A percentile compares a stretch with the other conserved stretches of the same genome.
These are phyloP conservation scores for Vaccinium myrtillus DNA, from an alignment of 148 eudicot species.

Conservation along the genomic window DNA sequence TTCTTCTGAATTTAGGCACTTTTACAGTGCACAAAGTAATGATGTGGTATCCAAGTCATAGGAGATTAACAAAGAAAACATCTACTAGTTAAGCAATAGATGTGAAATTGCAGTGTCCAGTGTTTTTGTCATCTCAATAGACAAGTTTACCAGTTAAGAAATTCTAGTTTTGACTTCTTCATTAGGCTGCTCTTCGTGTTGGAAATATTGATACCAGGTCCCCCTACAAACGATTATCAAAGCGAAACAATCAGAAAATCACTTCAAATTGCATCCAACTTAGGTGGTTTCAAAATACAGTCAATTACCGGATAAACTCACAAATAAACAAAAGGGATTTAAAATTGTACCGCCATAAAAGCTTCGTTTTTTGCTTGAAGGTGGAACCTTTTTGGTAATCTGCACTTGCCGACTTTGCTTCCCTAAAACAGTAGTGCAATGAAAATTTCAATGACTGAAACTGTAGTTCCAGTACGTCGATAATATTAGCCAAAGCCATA, in stretches of 20 bases:
- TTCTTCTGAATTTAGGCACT: background rate
- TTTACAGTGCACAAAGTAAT: background rate
- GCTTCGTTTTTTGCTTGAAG: constrained; percentile 66
- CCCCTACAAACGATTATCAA: constrained; percentile 34
- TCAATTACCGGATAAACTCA: background rate
- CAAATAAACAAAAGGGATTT: constrained; percentile 2
- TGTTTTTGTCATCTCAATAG: background rate
- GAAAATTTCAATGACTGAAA: background rate
- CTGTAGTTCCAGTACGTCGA: background rate
- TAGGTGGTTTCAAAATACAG: background rate
- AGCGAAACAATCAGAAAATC: background rate
- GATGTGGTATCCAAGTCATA: background rate
- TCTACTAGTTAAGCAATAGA: background rate
- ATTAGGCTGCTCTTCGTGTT: constrained; percentile 74
- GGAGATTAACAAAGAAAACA: background rate
- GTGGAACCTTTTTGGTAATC: constrained; percentile 72
- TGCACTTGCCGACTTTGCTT: constrained; percentile 79
- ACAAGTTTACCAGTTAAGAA: constrained; percentile 55
- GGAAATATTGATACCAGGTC: constrained; percentile 51
- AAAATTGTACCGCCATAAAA: constrained; percentile 54
- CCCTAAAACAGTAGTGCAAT: constrained; percentile 31
- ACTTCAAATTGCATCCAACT: constrained; percentile 1
- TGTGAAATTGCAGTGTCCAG: background rate
- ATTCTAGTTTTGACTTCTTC: constrained; percentile 86
- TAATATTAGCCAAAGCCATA: background rate